Conservation (phyloP, 352 stramenopile genomes). For the Pythium pyrilobum region DNA sequence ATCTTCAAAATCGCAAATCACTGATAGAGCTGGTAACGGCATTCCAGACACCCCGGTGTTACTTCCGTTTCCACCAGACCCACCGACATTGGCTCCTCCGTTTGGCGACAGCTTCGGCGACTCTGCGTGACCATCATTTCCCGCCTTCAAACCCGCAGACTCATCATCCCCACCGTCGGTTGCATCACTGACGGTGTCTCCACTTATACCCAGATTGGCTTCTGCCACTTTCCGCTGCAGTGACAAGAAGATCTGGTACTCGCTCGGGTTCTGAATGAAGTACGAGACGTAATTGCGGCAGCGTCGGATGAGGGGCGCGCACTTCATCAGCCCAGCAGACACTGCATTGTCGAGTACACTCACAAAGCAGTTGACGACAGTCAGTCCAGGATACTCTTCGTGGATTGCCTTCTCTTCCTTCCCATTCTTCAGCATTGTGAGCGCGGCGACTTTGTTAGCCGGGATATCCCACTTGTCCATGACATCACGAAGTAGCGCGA, state of each 20-base stretch:
- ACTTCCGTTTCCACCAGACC: neutral
- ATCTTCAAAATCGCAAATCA: conserved; percentile 77
- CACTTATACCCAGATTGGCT: conserved; percentile 21
- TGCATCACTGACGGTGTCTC: conserved; percentile 13
- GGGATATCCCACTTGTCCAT: conserved; percentile 85
- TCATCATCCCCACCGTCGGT: conserved; percentile 23
- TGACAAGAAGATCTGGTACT: conserved; percentile 79
- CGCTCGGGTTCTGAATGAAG: conserved; percentile 78
- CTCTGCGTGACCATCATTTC: neutral
- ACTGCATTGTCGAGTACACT: conserved; percentile 54
- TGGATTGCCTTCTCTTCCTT: conserved; percentile 49
- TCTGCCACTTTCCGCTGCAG: conserved; percentile 61
- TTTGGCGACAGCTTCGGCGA: conserved; percentile 15
- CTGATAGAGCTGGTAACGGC: conserved; percentile 33
- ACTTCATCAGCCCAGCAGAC: conserved; percentile 50
- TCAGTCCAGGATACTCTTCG: conserved; percentile 57
- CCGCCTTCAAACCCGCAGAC: conserved; percentile 19
- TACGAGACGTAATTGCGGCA: conserved; percentile 80
- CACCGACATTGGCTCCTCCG: neutral
- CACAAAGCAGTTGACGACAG: conserved; percentile 67
- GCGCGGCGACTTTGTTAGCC: conserved; percentile 54
- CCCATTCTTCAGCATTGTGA: conserved; percentile 56
- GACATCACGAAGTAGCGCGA: conserved; percentile 67
- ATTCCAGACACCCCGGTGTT: neutral
- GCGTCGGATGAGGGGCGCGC: conserved; percentile 46